Evolutionary conservation across 1,284 basidiomycete genomes (phyloP), one percentile per base, ranked within the genome.

Genomic region (Apiotrichum porosum): DNA sequence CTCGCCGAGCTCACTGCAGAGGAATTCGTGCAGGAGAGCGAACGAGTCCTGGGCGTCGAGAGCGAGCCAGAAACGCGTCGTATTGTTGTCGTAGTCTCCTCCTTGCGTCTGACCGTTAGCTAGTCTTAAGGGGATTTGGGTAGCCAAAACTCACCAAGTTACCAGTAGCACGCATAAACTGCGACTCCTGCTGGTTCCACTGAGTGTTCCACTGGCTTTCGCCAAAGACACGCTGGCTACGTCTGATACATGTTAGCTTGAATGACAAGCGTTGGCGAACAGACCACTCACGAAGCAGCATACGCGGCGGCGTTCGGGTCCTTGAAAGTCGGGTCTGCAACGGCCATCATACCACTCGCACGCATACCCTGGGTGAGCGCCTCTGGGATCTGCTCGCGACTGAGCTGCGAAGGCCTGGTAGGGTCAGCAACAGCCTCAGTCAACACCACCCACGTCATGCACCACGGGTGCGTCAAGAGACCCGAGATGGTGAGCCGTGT

Each of bases 391-490:
- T 82, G 79, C 44, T 79, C 78, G 4, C 76, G 72, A 1, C 79
- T 80, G 2, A 91, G 75, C 62, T 88, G 85, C 12, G 55, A 57
- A 2, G 55, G 55, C 2, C 53, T 55, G 45, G 0, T n/a, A 13
- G 13, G 12, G 36, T 47, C 18, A 49, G 39, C 34, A 18, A 2
- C 6, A n/a, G n/a, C n/a, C 6, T 1, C 23, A 5, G n/a, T 26
- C 26, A 26, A 14, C 9, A 13, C 12, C 26, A 61, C 76, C 47
- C 68, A 84, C 86, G 82, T 80, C 55, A 78, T 79, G 61, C 82
- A 83, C 93, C 93, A 97, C 0, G 83, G 81, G 68, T 94, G 87
- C 6, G 74, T 62, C 51, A 79, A 78, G 15, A 90, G 80, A 31
- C 88, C 83, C 1, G 76, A 62, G 21, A 97, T 78, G 0, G 81